These are phyloP conservation scores for Kokia cookei DNA, from an alignment of 441 rosid species.

Conservation along the genomic window DNA sequence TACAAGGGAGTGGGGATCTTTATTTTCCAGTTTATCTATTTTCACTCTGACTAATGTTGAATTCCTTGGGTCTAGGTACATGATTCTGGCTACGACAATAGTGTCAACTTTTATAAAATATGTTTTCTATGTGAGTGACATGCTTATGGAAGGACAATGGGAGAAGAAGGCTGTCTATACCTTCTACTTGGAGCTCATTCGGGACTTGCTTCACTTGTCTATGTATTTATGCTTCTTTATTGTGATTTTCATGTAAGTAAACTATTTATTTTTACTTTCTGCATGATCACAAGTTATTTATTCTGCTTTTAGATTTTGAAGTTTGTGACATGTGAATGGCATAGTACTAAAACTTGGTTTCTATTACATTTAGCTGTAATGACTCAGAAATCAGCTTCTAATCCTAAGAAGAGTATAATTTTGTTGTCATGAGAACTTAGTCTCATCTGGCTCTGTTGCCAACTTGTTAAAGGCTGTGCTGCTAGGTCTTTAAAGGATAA, in stretches of 20 bases:
- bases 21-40: not conserved
- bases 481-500: not conserved
- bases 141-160: conserved; percentile 99
- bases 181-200: conserved; percentile 90
- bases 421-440: not conserved
- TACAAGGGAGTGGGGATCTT: not conserved
- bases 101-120: conserved; percentile 87
- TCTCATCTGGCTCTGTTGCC: not conserved
- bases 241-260: conserved; percentile 90
- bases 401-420: not conserved
- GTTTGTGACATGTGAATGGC: not conserved
- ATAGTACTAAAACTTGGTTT: not conserved
- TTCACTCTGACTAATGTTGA: not conserved
- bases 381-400: not conserved
- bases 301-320: not conserved
- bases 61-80: conserved; percentile 49
- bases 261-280: not conserved
- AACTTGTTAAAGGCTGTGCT: not conserved
- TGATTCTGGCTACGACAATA: conserved; percentile 91
- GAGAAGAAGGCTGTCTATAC: conserved; percentile 91
- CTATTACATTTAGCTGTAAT: not conserved
- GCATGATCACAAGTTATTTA: not conserved
- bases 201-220: conserved; percentile 92
- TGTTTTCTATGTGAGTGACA: conserved; percentile 81
- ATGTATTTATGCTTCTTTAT: conserved; percentile 95